Conservation (phyloP, 192 early-diverging fungal genomes). For the Chytriomyces sp. region DNA sequence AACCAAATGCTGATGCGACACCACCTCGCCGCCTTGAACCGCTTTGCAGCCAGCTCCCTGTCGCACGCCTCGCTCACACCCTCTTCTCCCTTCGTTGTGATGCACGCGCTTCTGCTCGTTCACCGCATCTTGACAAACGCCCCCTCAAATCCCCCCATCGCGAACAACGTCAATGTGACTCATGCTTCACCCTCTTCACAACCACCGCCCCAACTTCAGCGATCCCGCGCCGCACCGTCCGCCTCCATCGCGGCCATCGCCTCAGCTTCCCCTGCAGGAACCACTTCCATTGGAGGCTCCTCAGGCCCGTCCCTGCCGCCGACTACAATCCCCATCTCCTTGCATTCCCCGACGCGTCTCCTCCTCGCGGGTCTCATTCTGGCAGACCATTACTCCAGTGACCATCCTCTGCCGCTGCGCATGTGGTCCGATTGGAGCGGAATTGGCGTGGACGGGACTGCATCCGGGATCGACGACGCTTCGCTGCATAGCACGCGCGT, state of each 20-base stretch:
- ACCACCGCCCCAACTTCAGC: not conserved
- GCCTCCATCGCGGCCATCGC: not conserved
- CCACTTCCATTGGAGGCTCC: not conserved
- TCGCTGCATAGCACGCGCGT: not conserved
- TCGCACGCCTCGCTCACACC: not conserved
- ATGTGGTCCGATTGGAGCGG: not conserved
- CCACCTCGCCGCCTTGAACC: not conserved
- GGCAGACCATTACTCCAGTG: not conserved
- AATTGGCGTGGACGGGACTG: not conserved
- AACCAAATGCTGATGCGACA: not conserved
- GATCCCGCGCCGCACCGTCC: not conserved
- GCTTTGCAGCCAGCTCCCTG: not conserved
- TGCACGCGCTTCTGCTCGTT: conserved; percentile 15
- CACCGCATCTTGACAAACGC: conserved; percentile 4
- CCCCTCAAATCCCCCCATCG: not conserved
- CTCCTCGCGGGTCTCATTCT: conserved; percentile 9
- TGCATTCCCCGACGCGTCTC: not conserved
- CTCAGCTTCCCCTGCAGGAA: not conserved
- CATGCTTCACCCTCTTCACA: not conserved
- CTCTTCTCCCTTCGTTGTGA: conserved; percentile 2
- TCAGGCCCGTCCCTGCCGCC: not conserved
- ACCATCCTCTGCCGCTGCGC: not conserved
- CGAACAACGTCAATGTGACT: not conserved
- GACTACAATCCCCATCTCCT: not conserved
- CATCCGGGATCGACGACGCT: not conserved